Evolutionary conservation across 2,329 filamentous ascomycete genomes (phyloP), one percentile per base, ranked within the genome.

Genomic region (Penicillium sp.): DNA sequence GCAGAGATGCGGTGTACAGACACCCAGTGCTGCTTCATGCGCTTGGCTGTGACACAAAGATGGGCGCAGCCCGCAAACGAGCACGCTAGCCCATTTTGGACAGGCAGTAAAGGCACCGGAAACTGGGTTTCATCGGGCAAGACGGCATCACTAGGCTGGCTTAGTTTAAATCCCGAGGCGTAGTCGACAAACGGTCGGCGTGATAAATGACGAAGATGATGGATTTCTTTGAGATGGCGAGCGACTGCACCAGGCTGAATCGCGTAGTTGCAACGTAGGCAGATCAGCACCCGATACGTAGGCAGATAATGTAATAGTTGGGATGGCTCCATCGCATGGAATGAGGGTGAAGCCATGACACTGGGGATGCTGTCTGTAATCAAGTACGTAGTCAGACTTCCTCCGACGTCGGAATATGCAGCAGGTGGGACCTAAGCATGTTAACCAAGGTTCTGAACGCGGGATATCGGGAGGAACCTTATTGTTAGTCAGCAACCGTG

Each of bases 1-100:
- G 52, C 45, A 26, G 46, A 24, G 8, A 52, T 51, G 47, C 64
- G 65, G 3, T 45, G 41, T 17, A 58, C 50, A 4, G 55, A 21
- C 12, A n/a, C 26, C 63, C 63, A 66, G 45, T 68, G 65, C 22
- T 49, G 54, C 44, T 62, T 64, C 65, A 67, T 68, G 6, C 65
- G 57, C 52, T 68, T 68, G n/a, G 39, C 54, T 1, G 64, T 60
- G 2, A 59, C 48, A 44, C 64, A 66, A 3, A 67, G 55, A 52
- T 67, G 59, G 7, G 39, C 17, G 39, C 65, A 68, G 8, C 53
- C 52, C 2, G 43, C 21, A 3, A 39, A 52, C 9, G 52, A 9
- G 24, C 54, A 55, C 26, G 29, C 41, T 53, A 62, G 66, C 37
- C 64, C 65, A 24, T 61, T 51, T 15, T 61, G 48, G 6, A 64